phyloP scores from a whole-genome alignment of 345 rosid genomes.

The Anastatica hierochuntica region DNA sequence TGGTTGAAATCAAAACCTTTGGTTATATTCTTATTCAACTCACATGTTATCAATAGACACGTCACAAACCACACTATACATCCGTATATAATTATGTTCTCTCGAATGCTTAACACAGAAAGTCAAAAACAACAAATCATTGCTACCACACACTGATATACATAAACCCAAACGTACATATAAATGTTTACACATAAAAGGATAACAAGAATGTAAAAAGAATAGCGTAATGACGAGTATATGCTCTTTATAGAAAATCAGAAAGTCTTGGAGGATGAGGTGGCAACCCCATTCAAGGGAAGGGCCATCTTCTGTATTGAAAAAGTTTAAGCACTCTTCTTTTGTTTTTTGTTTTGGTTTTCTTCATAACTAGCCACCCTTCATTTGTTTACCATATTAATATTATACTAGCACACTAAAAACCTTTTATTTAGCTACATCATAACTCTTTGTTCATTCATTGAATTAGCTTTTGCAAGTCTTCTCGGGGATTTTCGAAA shows the following conservation, averaged over 20 bases:
- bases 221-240: background rate
- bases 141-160: slow-evolving; percentile 11
- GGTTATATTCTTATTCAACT: no score
- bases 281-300: slow-evolving; percentile 1
- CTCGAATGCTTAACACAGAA: slow-evolving; percentile 12
- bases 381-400: no score
- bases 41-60: background rate
- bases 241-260: background rate
- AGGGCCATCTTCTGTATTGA: background rate
- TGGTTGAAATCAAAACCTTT: no score
- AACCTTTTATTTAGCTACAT: no score
- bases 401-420: no score
- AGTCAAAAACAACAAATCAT: slow-evolving; percentile 10
- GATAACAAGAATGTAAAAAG: slow-evolving; percentile 2
- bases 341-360: no score
- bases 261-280: background rate
- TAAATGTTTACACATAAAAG: no score
- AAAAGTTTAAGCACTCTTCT: background rate
- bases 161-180: slow-evolving; percentile 1
- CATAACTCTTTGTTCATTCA: no score
- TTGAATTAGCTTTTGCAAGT: no score
- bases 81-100: background rate
- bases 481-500: no score
- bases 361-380: no score
- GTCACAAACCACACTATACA: background rate